These are phyloP conservation scores for Thozetella sp. DNA, from an alignment of 495 filamentous ascomycete species.

Conservation along the genomic window DNA sequence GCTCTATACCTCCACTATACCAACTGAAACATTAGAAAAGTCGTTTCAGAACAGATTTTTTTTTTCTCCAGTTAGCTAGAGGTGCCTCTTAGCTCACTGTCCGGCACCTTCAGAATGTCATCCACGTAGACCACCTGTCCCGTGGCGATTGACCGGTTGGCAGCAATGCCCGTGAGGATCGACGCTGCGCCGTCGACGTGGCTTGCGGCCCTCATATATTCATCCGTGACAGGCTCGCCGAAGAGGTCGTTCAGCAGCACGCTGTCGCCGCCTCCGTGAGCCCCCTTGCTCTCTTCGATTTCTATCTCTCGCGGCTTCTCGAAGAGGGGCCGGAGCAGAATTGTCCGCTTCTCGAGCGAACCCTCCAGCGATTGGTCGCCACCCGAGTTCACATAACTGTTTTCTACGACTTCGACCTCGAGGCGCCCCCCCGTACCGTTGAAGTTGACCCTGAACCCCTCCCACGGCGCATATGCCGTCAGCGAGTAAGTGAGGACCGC, in stretches of 20 bases:
- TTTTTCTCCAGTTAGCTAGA: no score
- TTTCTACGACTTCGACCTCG: slow-evolving; percentile 50
- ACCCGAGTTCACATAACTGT: slow-evolving; percentile 49
- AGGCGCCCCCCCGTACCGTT: slow-evolving; percentile 46
- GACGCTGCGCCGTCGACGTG: slow-evolving; percentile 58
- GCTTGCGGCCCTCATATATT: slow-evolving; percentile 42
- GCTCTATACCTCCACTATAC: no score
- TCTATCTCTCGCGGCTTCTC: slow-evolving; percentile 44
- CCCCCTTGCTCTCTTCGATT: slow-evolving; percentile 35
- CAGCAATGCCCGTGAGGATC: slow-evolving; percentile 59
- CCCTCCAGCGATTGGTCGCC: slow-evolving; percentile 46
- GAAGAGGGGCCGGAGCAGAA: slow-evolving; percentile 40
- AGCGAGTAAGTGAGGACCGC: slow-evolving; percentile 50
- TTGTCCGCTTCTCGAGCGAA: slow-evolving; percentile 33
- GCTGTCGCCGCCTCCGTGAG: slow-evolving; percentile 46
- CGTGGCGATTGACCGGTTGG: slow-evolving; percentile 56
- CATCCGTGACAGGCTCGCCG: slow-evolving; percentile 37
- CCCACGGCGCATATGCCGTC: slow-evolving; percentile 51
- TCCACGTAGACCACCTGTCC: slow-evolving; percentile 50
- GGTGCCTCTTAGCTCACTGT: no score
- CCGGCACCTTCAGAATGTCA: slow-evolving; percentile 36
- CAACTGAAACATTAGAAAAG: no score
- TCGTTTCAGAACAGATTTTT: no score
- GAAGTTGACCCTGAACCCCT: slow-evolving; percentile 46
- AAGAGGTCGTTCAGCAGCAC: slow-evolving; percentile 48